phyloP scores from a whole-genome alignment of 305 asterid genomes.

The Striga hermonthica region DNA sequence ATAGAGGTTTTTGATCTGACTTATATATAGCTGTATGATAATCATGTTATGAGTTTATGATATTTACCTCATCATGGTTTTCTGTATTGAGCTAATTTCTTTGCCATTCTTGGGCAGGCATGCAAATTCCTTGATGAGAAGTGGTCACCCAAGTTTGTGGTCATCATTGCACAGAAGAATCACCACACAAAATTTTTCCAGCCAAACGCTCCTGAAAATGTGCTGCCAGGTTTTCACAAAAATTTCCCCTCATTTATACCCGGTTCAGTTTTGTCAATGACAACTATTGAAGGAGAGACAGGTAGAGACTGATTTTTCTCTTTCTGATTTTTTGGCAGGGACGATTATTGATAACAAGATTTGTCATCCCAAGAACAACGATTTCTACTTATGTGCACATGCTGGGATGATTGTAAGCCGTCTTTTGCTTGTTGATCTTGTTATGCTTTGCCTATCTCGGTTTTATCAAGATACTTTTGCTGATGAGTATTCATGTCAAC shows the following conservation, averaged over 20 bases:
- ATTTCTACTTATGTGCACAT: neutral
- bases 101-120: neutral
- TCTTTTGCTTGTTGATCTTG: no score
- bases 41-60: neutral
- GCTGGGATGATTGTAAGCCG: neutral
- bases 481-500: no score
- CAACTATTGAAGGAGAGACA: no score
- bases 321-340: constrained; percentile 5
- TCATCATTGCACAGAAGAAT: neutral
- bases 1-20: neutral
- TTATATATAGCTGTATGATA: neutral
- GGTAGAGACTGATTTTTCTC: no score
- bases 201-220: neutral
- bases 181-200: constrained; percentile 5
- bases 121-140: constrained; percentile 1
- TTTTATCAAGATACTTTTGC: no score
- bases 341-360: neutral
- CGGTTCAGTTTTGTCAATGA: no score
- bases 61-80: neutral
- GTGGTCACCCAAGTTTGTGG: constrained; percentile 2
- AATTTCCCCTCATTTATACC: no score
- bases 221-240: neutral
- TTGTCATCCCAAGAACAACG: constrained; percentile 3
- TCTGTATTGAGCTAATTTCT: neutral
- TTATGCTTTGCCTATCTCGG: no score